phyloP scores from a whole-genome alignment of 768 basidiomycete species.

The Hygrocybe coccinea region DNA sequence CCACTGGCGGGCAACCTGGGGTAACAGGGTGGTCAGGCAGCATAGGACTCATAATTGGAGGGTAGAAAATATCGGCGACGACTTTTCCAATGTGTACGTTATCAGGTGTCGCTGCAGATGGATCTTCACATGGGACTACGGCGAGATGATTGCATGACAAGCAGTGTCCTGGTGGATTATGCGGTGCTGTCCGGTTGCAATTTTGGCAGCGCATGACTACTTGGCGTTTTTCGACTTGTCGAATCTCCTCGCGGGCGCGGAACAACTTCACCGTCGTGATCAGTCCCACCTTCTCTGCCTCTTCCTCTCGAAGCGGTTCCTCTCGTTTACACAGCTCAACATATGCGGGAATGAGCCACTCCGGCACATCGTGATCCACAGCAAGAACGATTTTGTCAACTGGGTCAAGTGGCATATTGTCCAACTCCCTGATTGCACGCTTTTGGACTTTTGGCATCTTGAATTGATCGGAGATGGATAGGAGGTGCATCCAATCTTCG shows the following conservation, averaged over 20 bases:
- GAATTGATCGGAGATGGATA: slow-evolving; percentile 38
- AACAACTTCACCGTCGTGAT: slow-evolving; percentile 4
- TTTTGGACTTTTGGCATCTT: slow-evolving; percentile 33
- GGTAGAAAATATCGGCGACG: background rate
- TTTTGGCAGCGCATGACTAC: background rate
- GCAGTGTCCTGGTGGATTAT: too few species aligned
- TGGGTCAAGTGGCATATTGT: slow-evolving; percentile 21
- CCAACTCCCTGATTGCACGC: slow-evolving; percentile 31
- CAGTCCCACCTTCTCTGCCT: slow-evolving; percentile 29
- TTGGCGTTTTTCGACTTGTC: background rate
- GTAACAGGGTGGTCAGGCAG: too few species aligned
- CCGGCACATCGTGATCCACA: slow-evolving; percentile 31
- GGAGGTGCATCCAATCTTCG: slow-evolving; percentile 35
- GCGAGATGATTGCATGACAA: background rate
- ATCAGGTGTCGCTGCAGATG: background rate
- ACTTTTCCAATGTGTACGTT: background rate
- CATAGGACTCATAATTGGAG: too few species aligned
- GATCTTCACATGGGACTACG: background rate
- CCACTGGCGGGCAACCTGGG: too few species aligned
- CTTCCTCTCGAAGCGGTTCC: slow-evolving; percentile 28
- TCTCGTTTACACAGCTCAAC: slow-evolving; percentile 31
- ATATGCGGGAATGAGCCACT: slow-evolving; percentile 39
- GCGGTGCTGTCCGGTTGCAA: background rate
- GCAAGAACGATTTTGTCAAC: slow-evolving; percentile 37
- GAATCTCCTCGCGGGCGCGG: slow-evolving; percentile 6